These are phyloP conservation scores for Madurella mycetomatis DNA, from an alignment of 2,329 filamentous ascomycete species.

Conservation along the genomic window DNA sequence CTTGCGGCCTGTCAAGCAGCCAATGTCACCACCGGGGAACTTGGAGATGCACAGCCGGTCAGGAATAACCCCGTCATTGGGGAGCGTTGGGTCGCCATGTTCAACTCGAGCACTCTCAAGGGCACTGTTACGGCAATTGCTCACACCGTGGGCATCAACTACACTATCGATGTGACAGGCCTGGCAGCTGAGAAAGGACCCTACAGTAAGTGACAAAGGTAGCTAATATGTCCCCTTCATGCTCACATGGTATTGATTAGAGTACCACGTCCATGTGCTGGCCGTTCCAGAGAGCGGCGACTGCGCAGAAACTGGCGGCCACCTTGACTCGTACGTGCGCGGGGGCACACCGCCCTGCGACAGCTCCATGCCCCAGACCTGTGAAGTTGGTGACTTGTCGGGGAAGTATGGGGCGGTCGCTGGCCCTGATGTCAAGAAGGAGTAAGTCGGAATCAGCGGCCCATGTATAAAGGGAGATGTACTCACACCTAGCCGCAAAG, in stretches of 20 bases:
- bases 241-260: slow-evolving; percentile 31
- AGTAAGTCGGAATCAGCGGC: slow-evolving; percentile 13
- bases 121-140: slow-evolving; percentile 23
- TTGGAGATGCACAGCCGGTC: slow-evolving; percentile 24
- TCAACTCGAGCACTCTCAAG: slow-evolving; percentile 21
- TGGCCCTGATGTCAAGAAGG: slow-evolving; percentile 23
- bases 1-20: slow-evolving; percentile 15
- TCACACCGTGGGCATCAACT: slow-evolving; percentile 22
- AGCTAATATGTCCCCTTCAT: background rate
- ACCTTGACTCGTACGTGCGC: slow-evolving; percentile 54
- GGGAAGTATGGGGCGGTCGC: slow-evolving; percentile 54
- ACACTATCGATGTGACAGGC: slow-evolving; percentile 23
- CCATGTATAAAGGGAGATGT: background rate
- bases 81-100: slow-evolving; percentile 22
- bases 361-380: slow-evolving; percentile 43
- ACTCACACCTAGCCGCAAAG: slow-evolving; percentile 9
- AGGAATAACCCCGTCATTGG: slow-evolving; percentile 26
- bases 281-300: slow-evolving; percentile 50
- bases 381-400: slow-evolving; percentile 56
- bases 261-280: slow-evolving; percentile 55
- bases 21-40: slow-evolving; percentile 21
- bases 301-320: slow-evolving; percentile 50
- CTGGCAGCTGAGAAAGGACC: slow-evolving; percentile 23
- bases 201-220: slow-evolving; percentile 18
- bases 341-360: slow-evolving; percentile 48